phyloP scores from a whole-genome alignment of 345 rosid species.

The Sonneratia caseolaris region DNA sequence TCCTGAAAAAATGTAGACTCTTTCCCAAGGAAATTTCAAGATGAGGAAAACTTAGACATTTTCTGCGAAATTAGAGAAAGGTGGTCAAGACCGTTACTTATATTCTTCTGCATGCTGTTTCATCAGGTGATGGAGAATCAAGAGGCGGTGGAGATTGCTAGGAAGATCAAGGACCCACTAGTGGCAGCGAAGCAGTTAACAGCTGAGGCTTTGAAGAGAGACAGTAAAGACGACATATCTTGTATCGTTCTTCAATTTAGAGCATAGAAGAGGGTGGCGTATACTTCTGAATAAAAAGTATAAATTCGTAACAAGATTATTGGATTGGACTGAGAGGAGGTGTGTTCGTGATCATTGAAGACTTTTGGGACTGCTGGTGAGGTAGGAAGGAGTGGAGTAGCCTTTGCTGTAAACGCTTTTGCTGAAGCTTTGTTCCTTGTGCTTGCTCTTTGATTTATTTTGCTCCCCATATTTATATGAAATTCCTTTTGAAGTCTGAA shows the following conservation, averaged over 20 bases:
- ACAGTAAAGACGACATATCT: constrained; percentile 21
- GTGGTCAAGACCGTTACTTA: background rate
- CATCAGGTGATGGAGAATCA: constrained; percentile 16
- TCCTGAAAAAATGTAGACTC: background rate
- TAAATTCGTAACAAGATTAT: background rate
- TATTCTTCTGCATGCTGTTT: background rate
- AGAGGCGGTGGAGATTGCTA: constrained; percentile 16
- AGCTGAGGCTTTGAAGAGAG: constrained; percentile 13
- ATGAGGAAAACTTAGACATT: too few species aligned
- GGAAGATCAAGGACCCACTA: constrained; percentile 12
- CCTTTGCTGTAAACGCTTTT: background rate
- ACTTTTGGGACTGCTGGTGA: background rate
- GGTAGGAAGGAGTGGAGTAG: background rate
- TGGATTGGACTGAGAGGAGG: background rate
- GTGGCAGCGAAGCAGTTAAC: constrained; percentile 16
- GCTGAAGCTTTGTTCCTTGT: background rate
- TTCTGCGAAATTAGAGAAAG: too few species aligned
- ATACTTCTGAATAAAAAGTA: background rate
- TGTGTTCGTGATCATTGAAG: background rate
- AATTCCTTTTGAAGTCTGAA: background rate
- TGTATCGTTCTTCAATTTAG: constrained; percentile 15
- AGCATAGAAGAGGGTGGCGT: background rate
- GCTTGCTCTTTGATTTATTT: background rate
- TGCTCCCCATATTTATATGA: background rate
- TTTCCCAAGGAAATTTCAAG: background rate